Base-by-base conservation (phyloP, 1,139 yeast species). In the Yamadazyma spencermartinsiae region DNA sequence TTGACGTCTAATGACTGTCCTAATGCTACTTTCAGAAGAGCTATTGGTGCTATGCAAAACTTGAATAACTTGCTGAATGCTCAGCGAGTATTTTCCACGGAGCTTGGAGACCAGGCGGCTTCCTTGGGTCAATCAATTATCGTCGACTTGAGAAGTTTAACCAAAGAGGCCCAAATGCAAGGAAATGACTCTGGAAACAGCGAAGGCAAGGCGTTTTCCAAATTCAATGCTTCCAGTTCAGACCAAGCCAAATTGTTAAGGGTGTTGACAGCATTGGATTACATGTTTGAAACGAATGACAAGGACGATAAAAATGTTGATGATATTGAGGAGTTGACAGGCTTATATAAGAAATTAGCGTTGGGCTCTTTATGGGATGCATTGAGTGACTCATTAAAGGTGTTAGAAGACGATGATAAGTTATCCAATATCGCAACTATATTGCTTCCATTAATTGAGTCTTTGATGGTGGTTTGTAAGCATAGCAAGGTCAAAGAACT, bases 381-480 rank as follows among this genome's bases (percentile, higher is more conserved):
- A 1, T 71, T 92, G 35, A 86, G 96, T 62, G 85, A 80, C 32
- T 82, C 94, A 48, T 66, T 92, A 48, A 64, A 81, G 33, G 69
- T 77, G 6, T 67, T 88, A 51, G 82, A 79, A 49, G 76, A 72
- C 12, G 68, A 68, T 30, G 60, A 65, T 24, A 60, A 61, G 24
- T 60, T 76, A 38, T 66, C 79, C 10, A 83, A 83, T 44, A 78
- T 88, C 35, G 92, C 96, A 1, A 86, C 95, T 1, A 85, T 89
- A 1, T 64, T 90, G 28, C 68, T 92, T 21, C 98, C 98, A 0
- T 62, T 88, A 44, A 89, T 92, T 49, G 98, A 92, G 58, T 82
- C 97, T 0, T 68, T 92, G 45, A 88, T 92, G 96, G 96, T 90
- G 40, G 94, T 92, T 28, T 89, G 96, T 64, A 90, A 89, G 55